Evolutionary conservation across 208 protist species (phyloP).

Genomic region (Kentomonas sorsogonicus): DNA sequence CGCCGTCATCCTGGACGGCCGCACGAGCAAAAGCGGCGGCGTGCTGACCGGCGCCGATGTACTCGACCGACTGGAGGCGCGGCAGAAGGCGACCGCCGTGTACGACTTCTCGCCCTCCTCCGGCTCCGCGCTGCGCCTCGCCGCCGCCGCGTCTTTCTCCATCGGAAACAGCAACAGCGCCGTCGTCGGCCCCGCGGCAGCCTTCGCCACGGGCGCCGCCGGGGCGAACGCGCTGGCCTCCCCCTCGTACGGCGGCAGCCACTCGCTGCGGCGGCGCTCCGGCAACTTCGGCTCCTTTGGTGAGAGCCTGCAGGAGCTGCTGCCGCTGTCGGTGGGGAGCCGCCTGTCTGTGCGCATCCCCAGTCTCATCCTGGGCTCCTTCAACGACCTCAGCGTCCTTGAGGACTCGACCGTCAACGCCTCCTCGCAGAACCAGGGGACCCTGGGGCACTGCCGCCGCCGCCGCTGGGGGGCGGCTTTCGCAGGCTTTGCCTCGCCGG

Average conservation of each 20-base stretch:
- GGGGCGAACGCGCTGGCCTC: not conserved
- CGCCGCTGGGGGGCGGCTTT: too few species aligned
- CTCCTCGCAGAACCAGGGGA: too few species aligned
- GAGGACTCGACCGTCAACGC: too few species aligned
- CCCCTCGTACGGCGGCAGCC: not conserved
- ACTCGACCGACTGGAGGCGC: too few species aligned
- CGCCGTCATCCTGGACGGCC: slow-evolving; percentile 8
- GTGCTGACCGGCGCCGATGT: not conserved
- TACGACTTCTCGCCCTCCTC: not conserved
- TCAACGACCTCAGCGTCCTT: too few species aligned
- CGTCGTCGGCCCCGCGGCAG: not conserved
- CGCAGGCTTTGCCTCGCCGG: too few species aligned
- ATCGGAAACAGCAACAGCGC: not conserved
- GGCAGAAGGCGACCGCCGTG: not conserved
- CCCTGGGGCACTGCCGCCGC: too few species aligned
- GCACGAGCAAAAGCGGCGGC: not conserved
- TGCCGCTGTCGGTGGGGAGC: not conserved
- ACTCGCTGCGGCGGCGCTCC: not conserved
- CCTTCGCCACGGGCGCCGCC: not conserved
- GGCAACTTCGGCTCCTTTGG: too few species aligned
- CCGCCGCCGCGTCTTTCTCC: too few species aligned
- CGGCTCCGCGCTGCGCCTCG: not conserved
- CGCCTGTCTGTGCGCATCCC: not conserved
- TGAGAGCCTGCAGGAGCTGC: too few species aligned
- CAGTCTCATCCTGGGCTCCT: too few species aligned